A percentile compares a stretch with the other conserved stretches of the same genome.
Evolutionary conservation across 1,284 basidiomycete genomes (phyloP).

Genomic region (Ceratobasidium sp.): DNA sequence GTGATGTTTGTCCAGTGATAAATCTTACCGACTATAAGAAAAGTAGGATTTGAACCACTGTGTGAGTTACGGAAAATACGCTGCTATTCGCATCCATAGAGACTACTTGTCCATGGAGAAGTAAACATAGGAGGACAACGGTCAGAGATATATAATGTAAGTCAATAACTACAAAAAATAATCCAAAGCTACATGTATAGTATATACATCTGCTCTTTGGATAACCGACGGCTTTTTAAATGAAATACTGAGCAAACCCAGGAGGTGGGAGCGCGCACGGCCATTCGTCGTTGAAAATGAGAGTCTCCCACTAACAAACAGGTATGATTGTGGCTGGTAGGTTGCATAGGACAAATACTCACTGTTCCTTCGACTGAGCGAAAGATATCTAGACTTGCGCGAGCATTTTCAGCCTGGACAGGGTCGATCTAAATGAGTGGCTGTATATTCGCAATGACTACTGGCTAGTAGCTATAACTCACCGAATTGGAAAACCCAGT

Average conservation of each 20-base stretch:
- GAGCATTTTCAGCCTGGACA: slow-evolving; percentile 19
- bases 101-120: too few species aligned
- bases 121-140: too few species aligned
- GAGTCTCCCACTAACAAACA: slow-evolving; percentile 5
- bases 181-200: not conserved
- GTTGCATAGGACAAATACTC: not conserved
- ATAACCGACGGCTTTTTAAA: not conserved
- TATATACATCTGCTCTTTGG: not conserved
- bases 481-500: slow-evolving; percentile 14
- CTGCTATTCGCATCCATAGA: too few species aligned
- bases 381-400: slow-evolving; percentile 17
- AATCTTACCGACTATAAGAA: too few species aligned
- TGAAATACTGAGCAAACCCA: slow-evolving; percentile 9
- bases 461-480: not conserved
- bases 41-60: too few species aligned
- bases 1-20: too few species aligned
- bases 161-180: too few species aligned
- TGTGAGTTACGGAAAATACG: too few species aligned
- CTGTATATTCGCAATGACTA: not conserved
- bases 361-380: slow-evolving; percentile 11
- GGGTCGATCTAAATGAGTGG: not conserved
- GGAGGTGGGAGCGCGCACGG: slow-evolving; percentile 1
- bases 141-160: too few species aligned
- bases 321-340: not conserved
- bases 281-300: slow-evolving; percentile 1